A percentile compares a stretch with the other conserved stretches of the same genome.
These are phyloP conservation scores for Diaporthe sp. DNA, from an alignment of 2,329 filamentous ascomycete species.

Conservation along the genomic window DNA sequence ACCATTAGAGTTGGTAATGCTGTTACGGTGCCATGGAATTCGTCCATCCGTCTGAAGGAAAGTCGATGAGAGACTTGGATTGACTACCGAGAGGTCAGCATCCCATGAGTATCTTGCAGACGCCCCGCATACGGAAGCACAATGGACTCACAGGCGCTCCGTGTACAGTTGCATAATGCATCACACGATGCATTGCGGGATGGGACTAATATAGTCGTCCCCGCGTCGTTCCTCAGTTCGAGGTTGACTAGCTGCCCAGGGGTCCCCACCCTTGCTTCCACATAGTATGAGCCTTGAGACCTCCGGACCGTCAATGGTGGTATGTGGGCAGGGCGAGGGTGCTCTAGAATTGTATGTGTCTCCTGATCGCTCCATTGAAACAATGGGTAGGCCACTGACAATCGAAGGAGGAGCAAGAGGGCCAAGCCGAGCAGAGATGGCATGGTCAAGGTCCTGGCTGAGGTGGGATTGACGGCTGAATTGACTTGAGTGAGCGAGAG, in stretches of 20 bases:
- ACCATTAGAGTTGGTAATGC: neutral
- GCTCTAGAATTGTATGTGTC: no score
- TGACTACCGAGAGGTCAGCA: neutral
- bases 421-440: neutral
- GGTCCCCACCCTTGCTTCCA: neutral
- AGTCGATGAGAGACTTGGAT: neutral
- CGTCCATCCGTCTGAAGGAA: neutral
- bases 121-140: neutral
- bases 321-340: neutral
- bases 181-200: neutral
- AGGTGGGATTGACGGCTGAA: neutral
- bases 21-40: neutral
- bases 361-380: neutral
- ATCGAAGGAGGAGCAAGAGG: neutral
- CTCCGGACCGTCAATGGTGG: neutral
- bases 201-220: neutral
- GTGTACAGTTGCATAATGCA: neutral
- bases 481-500: neutral
- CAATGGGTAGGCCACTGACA: neutral
- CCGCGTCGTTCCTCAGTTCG: neutral
- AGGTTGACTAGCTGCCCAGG: neutral
- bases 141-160: neutral
- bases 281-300: neutral
- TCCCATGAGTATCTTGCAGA: neutral
- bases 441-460: neutral